phyloP scores from a whole-genome alignment of 2,329 filamentous ascomycete genomes.

The Mycogone perniciosa region DNA sequence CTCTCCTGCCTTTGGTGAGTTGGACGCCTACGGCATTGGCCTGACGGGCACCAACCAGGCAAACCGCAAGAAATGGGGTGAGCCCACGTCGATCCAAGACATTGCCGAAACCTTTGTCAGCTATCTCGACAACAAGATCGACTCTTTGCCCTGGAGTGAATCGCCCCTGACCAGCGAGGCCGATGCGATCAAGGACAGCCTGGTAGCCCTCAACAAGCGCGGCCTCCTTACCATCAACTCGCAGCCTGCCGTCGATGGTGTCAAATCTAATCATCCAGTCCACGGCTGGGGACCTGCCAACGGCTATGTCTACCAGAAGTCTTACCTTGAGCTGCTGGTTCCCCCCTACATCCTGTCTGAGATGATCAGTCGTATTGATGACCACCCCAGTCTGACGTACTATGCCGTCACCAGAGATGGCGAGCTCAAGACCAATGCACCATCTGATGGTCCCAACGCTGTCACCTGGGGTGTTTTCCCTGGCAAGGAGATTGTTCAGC shows the following conservation, averaged over 20 bases:
- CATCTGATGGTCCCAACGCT: slow-evolving; percentile 85
- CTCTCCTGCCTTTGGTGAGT: slow-evolving; percentile 90
- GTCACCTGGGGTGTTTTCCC: slow-evolving; percentile 99
- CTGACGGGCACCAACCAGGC: slow-evolving; percentile 92
- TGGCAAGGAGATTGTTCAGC: slow-evolving; percentile 98
- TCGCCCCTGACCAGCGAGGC: slow-evolving; percentile 78
- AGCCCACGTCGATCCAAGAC: slow-evolving; percentile 72
- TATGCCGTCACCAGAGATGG: slow-evolving; percentile 86
- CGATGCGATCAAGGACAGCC: slow-evolving; percentile 65
- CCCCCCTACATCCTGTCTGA: slow-evolving; percentile 72
- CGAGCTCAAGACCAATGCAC: slow-evolving; percentile 76
- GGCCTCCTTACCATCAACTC: slow-evolving; percentile 96
- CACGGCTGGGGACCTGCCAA: slow-evolving; percentile 94
- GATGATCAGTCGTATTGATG: slow-evolving; percentile 70
- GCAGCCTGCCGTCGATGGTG: slow-evolving; percentile 88
- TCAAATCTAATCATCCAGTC: slow-evolving; percentile 76
- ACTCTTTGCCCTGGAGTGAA: slow-evolving; percentile 90
- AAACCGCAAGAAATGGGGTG: slow-evolving; percentile 91
- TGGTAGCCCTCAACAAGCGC: slow-evolving; percentile 76
- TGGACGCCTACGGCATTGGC: slow-evolving; percentile 90
- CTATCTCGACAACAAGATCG: slow-evolving; percentile 75
- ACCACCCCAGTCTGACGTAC: slow-evolving; percentile 79
- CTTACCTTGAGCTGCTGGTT: slow-evolving; percentile 87
- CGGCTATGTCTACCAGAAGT: slow-evolving; percentile 97
- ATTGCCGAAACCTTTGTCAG: slow-evolving; percentile 76